phyloP scores from a whole-genome alignment of 805 yeast species.

The Ogataea dorogensis region DNA sequence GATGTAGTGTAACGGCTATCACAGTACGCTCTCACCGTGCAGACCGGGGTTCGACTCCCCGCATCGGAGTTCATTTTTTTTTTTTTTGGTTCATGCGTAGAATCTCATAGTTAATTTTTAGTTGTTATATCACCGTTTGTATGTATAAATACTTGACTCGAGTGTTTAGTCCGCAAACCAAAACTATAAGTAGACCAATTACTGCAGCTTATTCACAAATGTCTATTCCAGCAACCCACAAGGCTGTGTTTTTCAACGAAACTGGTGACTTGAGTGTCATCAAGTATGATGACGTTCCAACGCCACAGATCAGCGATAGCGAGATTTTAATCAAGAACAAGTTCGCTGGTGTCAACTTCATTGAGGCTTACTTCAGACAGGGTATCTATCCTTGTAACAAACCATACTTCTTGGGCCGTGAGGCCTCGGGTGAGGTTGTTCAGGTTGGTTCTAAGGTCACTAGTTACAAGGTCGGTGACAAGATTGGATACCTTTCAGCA shows the following conservation, averaged over 20 bases:
- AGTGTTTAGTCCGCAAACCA: too few species aligned
- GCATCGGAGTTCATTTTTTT: slow-evolving; percentile 19
- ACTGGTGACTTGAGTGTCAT: slow-evolving; percentile 60
- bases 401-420: slow-evolving; percentile 71
- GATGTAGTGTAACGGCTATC: slow-evolving; percentile 26
- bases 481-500: slow-evolving; percentile 54
- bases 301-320: slow-evolving; percentile 53
- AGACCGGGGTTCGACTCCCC: slow-evolving; percentile 27
- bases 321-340: slow-evolving; percentile 71
- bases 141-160: too few species aligned
- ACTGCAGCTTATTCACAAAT: neutral
- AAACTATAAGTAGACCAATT: neutral
- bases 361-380: slow-evolving; percentile 77
- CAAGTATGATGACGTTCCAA: slow-evolving; percentile 54
- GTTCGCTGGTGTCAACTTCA: slow-evolving; percentile 78
- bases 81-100: neutral
- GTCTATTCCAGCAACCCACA: slow-evolving; percentile 52
- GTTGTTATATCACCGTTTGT: too few species aligned
- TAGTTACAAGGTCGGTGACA: slow-evolving; percentile 63
- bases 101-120: too few species aligned
- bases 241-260: slow-evolving; percentile 53
- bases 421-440: slow-evolving; percentile 67
- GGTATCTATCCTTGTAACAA: slow-evolving; percentile 65
- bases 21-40: slow-evolving; percentile 28
- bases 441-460: slow-evolving; percentile 60